Percentiles rank a stretch among this genome's conserved stretches.
Evolutionary conservation across 495 filamentous ascomycete species (phyloP).

Genomic region (Hypoxylon fuscum): DNA sequence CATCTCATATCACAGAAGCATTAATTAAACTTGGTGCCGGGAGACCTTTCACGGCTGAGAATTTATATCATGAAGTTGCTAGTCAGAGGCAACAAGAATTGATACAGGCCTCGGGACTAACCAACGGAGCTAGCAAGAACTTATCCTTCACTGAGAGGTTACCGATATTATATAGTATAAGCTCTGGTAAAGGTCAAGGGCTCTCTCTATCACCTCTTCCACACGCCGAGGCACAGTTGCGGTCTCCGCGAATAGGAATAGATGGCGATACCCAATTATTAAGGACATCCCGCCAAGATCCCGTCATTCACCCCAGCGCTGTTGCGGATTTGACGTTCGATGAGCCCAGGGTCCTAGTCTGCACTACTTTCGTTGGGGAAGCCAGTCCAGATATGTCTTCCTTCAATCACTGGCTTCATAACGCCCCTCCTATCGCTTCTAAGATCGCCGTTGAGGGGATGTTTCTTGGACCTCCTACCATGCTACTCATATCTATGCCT

Average conservation of each 20-base stretch:
- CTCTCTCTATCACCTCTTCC: conserved; percentile 56
- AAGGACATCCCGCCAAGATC: conserved; percentile 47
- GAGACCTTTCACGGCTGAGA: conserved; percentile 58
- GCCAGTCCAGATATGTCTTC: conserved; percentile 65
- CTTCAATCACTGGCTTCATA: conserved; percentile 66
- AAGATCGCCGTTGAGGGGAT: conserved; percentile 66
- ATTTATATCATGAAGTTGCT: conserved; percentile 60
- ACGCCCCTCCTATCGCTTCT: conserved; percentile 55
- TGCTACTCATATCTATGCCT: conserved; percentile 66
- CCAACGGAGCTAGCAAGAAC: conserved; percentile 55
- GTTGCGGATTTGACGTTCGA: conserved; percentile 61
- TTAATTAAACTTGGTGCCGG: conserved; percentile 57
- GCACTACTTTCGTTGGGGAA: conserved; percentile 65
- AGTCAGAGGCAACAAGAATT: conserved; percentile 52
- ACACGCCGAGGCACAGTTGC: conserved; percentile 44
- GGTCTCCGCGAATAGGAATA: conserved; percentile 51
- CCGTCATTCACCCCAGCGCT: conserved; percentile 49
- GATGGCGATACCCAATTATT: conserved; percentile 47
- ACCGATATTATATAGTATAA: conserved; percentile 59
- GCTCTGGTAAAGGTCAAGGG: conserved; percentile 56
- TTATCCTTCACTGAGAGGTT: conserved; percentile 48
- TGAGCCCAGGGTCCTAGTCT: conserved; percentile 61
- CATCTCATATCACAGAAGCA: conserved; percentile 57
- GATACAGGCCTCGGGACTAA: conserved; percentile 48
- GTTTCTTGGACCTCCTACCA: conserved; percentile 66